phyloP scores from a whole-genome alignment of 768 basidiomycete genomes.

The Agrocybe praecox region DNA sequence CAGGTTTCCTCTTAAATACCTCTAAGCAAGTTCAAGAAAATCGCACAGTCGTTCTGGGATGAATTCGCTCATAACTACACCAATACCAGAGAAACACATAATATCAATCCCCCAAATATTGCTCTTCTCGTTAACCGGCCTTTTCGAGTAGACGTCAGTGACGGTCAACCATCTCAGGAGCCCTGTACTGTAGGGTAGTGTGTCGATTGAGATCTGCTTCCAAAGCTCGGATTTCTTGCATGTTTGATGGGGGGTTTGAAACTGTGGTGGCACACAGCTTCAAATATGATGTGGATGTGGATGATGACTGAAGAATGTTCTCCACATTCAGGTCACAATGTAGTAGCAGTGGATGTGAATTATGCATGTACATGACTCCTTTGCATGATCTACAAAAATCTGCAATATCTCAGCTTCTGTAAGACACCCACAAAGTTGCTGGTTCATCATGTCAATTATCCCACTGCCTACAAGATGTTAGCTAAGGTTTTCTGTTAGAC shows the following conservation, averaged over 20 bases:
- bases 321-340: conserved; percentile 99
- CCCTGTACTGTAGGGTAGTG: conserved; percentile 95
- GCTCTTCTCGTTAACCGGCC: conserved; percentile 90
- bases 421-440: conserved; percentile 89
- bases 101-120: conserved; percentile 99
- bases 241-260: conserved; percentile 71
- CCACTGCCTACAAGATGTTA: conserved; percentile 73
- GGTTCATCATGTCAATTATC: conserved; percentile 99
- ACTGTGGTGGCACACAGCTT: conserved; percentile 93
- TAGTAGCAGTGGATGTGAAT: conserved; percentile 83
- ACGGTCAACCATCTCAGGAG: conserved; percentile 99
- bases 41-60: too few species aligned
- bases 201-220: conserved; percentile 93
- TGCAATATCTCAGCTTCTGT: conserved; percentile 96
- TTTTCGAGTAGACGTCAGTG: conserved; percentile 79
- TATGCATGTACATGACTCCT: conserved; percentile 96
- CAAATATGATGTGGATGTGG: conserved; percentile 80
- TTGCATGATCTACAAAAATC: conserved; percentile 98
- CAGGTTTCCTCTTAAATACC: background rate
- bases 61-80: too few species aligned
- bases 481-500: conserved; percentile 5
- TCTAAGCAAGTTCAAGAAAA: too few species aligned
- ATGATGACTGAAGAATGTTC: conserved; percentile 90
- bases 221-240: conserved; percentile 82
- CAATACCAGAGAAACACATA: too few species aligned